These are phyloP conservation scores for Colletotrichum eremochloae DNA, from an alignment of 2,329 filamentous ascomycete species.

Conservation along the genomic window DNA sequence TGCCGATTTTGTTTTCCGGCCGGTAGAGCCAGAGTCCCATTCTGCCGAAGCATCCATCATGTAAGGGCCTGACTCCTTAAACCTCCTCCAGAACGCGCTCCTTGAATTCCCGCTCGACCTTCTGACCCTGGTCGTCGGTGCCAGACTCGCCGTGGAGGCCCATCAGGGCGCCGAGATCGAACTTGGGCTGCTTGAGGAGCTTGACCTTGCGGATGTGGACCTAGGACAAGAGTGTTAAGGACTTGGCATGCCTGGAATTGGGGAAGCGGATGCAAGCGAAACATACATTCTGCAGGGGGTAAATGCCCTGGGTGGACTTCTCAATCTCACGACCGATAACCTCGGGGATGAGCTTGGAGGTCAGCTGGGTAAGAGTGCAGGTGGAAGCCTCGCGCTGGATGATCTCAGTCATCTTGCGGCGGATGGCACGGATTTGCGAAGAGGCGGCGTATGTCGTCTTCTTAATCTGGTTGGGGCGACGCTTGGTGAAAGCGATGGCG, in stretches of 20 bases:
- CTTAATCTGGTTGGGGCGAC: slow-evolving; percentile 99
- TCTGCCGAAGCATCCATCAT: slow-evolving; percentile 59
- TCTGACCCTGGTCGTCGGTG: slow-evolving; percentile 96
- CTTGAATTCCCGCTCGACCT: slow-evolving; percentile 99
- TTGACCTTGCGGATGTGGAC: slow-evolving; percentile 99
- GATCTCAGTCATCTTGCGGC: slow-evolving; percentile 99
- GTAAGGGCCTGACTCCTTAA: slow-evolving; percentile 70
- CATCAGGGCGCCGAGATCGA: slow-evolving; percentile 96
- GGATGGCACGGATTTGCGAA: slow-evolving; percentile 97
- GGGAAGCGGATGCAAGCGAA: background rate
- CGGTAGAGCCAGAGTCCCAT: slow-evolving; percentile 41
- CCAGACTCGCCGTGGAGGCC: slow-evolving; percentile 97
- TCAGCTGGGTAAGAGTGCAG: slow-evolving; percentile 96
- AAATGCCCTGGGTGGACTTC: slow-evolving; percentile 99
- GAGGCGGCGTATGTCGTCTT: slow-evolving; percentile 99
- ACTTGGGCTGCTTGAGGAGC: slow-evolving; percentile 98
- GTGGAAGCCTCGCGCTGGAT: slow-evolving; percentile 95
- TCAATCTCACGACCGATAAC: slow-evolving; percentile 99
- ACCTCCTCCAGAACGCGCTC: slow-evolving; percentile 94
- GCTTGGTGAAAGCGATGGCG: slow-evolving; percentile 99
- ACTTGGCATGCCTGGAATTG: background rate
- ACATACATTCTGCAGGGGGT: slow-evolving; percentile 97
- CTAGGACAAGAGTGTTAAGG: slow-evolving; percentile 64
- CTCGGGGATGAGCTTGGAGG: slow-evolving; percentile 98
- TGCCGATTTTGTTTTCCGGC: slow-evolving; percentile 47